Conservation (phyloP, 2,329 filamentous ascomycete species). For the Colletotrichum spaethianum region DNA sequence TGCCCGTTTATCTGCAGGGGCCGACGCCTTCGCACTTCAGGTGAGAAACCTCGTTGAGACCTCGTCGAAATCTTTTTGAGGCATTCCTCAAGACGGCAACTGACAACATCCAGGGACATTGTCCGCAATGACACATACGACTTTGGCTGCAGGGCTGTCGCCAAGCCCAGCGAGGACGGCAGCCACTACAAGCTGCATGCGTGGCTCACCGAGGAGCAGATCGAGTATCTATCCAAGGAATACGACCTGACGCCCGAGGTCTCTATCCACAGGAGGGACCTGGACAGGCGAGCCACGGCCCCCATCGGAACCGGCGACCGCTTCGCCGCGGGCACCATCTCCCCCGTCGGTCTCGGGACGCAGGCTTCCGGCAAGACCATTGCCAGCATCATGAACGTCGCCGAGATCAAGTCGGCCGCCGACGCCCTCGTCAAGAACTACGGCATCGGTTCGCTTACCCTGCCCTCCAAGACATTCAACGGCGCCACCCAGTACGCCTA, state of each 20-base stretch:
- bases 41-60: not conserved
- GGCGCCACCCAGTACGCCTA: constrained; percentile 50
- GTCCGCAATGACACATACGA: constrained; percentile 37
- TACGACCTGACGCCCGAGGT: constrained; percentile 28
- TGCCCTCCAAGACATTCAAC: constrained; percentile 58
- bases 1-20: constrained; percentile 28
- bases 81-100: not conserved
- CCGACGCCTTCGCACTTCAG: constrained; percentile 30
- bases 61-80: too few species aligned
- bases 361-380: constrained; percentile 46
- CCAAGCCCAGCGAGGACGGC: constrained; percentile 29
- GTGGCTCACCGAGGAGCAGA: constrained; percentile 36
- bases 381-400: constrained; percentile 59
- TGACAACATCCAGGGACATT: constrained; percentile 20
- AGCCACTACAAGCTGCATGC: constrained; percentile 37
- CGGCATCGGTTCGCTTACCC: constrained; percentile 57
- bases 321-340: constrained; percentile 34
- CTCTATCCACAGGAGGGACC: constrained; percentile 18
- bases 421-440: constrained; percentile 58
- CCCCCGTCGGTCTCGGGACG: constrained; percentile 52
- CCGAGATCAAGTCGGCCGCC: constrained; percentile 61
- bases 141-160: constrained; percentile 37
- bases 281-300: constrained; percentile 33
- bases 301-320: constrained; percentile 52
- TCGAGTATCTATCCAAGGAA: constrained; percentile 31